phyloP scores from a whole-genome alignment of 495 filamentous ascomycete species.

The Usnea hakonensis region DNA sequence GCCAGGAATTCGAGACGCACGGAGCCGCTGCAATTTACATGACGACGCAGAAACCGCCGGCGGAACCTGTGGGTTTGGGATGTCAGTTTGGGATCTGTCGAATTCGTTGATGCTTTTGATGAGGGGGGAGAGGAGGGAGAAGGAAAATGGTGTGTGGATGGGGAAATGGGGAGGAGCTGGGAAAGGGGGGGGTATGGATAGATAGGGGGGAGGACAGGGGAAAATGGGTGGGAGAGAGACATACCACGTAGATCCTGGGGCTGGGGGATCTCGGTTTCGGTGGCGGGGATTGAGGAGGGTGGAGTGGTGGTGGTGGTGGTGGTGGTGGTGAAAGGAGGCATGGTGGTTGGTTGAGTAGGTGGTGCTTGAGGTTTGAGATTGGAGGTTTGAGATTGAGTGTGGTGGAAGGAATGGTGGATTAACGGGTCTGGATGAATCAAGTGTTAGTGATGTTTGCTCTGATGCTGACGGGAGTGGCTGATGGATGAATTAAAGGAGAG shows the following conservation, averaged over 20 bases:
- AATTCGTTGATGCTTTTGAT: too few species aligned
- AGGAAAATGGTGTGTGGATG: neutral
- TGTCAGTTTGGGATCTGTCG: neutral
- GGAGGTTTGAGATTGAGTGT: neutral
- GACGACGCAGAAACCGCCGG: slow-evolving; percentile 14
- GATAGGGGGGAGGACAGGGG: neutral
- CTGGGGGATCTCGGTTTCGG: slow-evolving; percentile 1
- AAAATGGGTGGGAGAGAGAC: neutral
- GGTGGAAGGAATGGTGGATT: neutral
- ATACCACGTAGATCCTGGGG: slow-evolving; percentile 11
- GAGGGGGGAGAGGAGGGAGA: too few species aligned
- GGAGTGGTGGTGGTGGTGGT: neutral
- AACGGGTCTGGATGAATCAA: neutral
- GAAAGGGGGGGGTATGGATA: neutral
- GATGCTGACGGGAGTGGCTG: neutral
- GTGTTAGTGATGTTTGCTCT: neutral
- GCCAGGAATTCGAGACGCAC: too few species aligned
- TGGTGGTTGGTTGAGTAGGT: neutral
- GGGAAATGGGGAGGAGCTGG: neutral
- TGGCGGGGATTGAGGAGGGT: neutral
- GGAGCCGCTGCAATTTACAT: too few species aligned
- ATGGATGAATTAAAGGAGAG: neutral
- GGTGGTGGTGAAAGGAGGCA: neutral
- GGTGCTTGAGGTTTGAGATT: neutral
- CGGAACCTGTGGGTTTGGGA: neutral